Evolutionary conservation across 805 yeast genomes (phyloP), one percentile per base, ranked within the genome.

Genomic region (Ogataea haglerorum): DNA sequence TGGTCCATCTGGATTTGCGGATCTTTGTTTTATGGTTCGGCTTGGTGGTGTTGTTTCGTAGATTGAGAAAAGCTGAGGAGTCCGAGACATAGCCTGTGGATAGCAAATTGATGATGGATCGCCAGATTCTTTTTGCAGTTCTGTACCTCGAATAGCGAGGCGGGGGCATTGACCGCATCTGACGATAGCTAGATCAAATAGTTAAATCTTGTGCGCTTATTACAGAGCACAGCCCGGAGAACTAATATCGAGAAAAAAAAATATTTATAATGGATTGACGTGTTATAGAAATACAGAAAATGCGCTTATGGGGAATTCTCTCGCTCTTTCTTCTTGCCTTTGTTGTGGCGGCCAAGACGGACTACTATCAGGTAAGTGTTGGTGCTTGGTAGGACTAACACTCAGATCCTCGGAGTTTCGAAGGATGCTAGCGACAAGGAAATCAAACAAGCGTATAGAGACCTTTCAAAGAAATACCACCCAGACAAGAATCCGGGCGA

Each of bases 401-500:
- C 10, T 13, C 30, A 68, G 54, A 72, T 89, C 6, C 69, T 91
- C 9, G 97, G 95, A 0, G 73, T 93, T 5, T 54, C 70, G 9
- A 75, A 71, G 46, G 68, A 72, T 50, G 95, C 96, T 0, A 72
- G 73, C 37, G 96, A 87, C 17, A 80, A 75, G 51, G 89, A 88
- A 41, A 86, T 90, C 64, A 88, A 86, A 58, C 75, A 80, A 38
- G 96, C 96, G 0, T 90, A 90, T 60, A 70, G 95, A 50, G 75
- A 78, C 41, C 65, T 91, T 48, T 81, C 90, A 50, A 83, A 87
- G 60, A 85, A 85, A 57, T 88, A 76, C 63, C 99, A 91, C 58
- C 99, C 99, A 2, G 99, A 91, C 64, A 91, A 91, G 67, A 93
- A 91, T 59, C 82, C 84, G 5, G 84, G 82, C 6, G 77, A 82